Base-by-base conservation (phyloP, 2,329 filamentous ascomycete genomes). In the Fusarium sp. region DNA sequence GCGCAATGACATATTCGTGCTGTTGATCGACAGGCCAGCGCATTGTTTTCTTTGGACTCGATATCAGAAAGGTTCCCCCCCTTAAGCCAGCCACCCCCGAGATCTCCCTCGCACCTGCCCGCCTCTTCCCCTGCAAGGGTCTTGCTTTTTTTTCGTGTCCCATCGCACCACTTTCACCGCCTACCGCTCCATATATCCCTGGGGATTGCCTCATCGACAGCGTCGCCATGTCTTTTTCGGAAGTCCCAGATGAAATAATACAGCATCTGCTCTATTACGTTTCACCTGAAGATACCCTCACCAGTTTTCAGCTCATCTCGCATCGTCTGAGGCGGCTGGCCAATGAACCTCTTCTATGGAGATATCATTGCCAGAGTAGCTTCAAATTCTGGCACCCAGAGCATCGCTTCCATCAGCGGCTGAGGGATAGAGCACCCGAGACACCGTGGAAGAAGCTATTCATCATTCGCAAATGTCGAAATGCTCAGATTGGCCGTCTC, bases 161-260 rank as follows among this genome's bases (percentile, higher is more conserved):
- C 64, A 69, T 58, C 67, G 31, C 29, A 33, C 50, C 29, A 54
- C 29, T 36, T 23, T 54, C 50, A 54, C 31, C 50, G 18, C 50
- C 31, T 34, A 10, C 31, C 31, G 31, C 14, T 34, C 14, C 29
- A n/a, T 54, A 34, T 54, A 34, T 25, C 16, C 29, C 49, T 23
- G 13, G 50, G 63, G 58, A 53, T 53, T 58, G 61, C 67, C 54
- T 70, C 54, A 60, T 42, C 33, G 18, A 16, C 18, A 61, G 64
- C 68, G 62, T 62, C 68, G 74, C 58, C 69, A 79, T 80, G 77
- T 79, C 79, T 36, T 74, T 87, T 61, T 77, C 81, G 38, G 72
- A 77, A 58, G 83, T 96, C 34, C 94, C 94, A 40, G 91, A 95
- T 79, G 96, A 99, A 82, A 87, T 98, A 68, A 85, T 98, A 73